Evolutionary conservation across 2,329 filamentous ascomycete genomes (phyloP).

Genomic region (Arthrinium phaeospermum): DNA sequence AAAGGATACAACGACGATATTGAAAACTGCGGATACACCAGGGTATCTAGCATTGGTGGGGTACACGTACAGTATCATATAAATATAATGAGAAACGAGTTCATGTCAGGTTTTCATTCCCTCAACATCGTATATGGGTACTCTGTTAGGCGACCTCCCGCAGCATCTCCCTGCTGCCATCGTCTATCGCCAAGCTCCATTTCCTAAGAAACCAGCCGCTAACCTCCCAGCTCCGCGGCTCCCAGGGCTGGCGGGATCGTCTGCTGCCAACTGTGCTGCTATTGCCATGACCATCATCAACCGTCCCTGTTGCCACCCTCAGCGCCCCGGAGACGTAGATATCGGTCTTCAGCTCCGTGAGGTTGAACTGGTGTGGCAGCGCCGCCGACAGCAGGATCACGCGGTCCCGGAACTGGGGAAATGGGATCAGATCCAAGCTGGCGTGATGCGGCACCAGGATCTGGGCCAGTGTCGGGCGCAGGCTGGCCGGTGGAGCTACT

Average conservation of each 20-base stretch:
- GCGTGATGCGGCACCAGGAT: constrained; percentile 45
- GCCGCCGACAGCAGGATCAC: constrained; percentile 40
- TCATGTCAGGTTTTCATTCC: not conserved
- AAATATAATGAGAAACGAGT: not conserved
- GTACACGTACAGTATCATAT: not conserved
- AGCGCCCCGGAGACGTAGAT: constrained; percentile 40
- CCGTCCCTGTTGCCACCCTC: constrained; percentile 27
- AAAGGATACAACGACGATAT: not conserved
- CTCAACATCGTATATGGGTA: not conserved
- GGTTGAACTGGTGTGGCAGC: constrained; percentile 37
- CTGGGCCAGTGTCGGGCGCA: constrained; percentile 44
- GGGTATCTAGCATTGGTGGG: not conserved
- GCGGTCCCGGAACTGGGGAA: constrained; percentile 40
- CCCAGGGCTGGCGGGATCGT: constrained; percentile 40
- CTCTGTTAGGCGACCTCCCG: not conserved
- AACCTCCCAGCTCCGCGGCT: constrained; percentile 32
- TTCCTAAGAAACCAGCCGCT: constrained; percentile 29
- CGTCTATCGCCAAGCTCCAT: constrained; percentile 24
- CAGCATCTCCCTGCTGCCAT: not conserved
- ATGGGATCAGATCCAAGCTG: constrained; percentile 43
- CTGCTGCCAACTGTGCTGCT: constrained; percentile 11
- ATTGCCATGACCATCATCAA: not conserved
- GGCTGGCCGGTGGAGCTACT: constrained; percentile 36
- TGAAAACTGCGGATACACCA: not conserved
- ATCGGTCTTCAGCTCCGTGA: constrained; percentile 44